A percentile compares a stretch with the other conserved stretches of the same genome.
Conservation (phyloP, 805 yeast genomes). For the Jamesozyma jinghongensis region DNA sequence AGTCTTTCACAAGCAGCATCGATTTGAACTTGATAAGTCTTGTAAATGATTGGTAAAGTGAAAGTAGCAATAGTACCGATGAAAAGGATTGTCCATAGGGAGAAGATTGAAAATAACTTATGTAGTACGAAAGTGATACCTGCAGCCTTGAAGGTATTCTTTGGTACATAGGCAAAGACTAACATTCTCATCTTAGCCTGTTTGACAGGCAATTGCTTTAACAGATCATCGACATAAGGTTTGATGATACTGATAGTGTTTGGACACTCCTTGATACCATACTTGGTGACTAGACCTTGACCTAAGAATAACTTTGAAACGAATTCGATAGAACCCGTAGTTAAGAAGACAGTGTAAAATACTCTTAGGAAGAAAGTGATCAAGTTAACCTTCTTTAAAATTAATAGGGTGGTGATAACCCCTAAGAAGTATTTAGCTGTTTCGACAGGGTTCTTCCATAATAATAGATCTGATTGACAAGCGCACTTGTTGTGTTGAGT, state of each 20-base stretch:
- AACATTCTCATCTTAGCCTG: conserved; percentile 50
- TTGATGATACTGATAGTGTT: conserved; percentile 26
- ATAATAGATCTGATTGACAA: conserved; percentile 18
- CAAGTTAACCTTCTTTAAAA: conserved; percentile 56
- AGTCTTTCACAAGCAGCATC: no score
- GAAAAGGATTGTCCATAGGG: conserved; percentile 59
- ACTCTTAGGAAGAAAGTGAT: conserved; percentile 52
- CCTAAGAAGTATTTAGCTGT: conserved; percentile 72
- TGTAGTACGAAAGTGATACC: conserved; percentile 54
- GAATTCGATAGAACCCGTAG: conserved; percentile 70
- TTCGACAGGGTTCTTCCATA: conserved; percentile 41
- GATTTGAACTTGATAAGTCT: conserved; percentile 66
- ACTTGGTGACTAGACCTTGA: conserved; percentile 65
- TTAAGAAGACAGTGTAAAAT: conserved; percentile 47
- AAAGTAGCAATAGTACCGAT: conserved; percentile 53
- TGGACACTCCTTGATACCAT: conserved; percentile 45
- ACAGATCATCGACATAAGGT: conserved; percentile 24
- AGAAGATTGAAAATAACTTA: conserved; percentile 66
- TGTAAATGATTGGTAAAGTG: conserved; percentile 67
- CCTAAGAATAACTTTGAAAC: conserved; percentile 66
- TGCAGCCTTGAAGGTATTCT: conserved; percentile 65
- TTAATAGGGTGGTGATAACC: conserved; percentile 43
- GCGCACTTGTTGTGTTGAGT: conserved; percentile 2
- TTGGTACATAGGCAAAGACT: conserved; percentile 60
- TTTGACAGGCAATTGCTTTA: conserved; percentile 36